These are phyloP conservation scores for Pseudocercospora vitis DNA, from an alignment of 2,329 filamentous ascomycete species.

Conservation along the genomic window DNA sequence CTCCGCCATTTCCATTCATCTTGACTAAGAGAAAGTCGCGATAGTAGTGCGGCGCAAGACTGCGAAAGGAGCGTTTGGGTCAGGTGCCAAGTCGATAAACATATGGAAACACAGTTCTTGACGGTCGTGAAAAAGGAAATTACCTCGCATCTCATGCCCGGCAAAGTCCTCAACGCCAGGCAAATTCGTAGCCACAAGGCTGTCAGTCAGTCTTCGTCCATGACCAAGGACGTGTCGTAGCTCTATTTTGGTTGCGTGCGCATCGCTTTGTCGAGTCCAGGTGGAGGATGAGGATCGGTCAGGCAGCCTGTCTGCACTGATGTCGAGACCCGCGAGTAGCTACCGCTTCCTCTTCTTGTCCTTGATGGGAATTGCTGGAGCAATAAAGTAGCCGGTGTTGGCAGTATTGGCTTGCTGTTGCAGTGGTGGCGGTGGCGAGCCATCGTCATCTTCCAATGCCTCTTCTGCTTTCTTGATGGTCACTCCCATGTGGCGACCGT, in stretches of 20 bases:
- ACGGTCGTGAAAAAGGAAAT: not conserved
- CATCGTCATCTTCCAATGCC: slow-evolving; percentile 20
- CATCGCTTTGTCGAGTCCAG: not conserved
- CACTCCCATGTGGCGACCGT: slow-evolving; percentile 70
- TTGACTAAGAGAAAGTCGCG: not conserved
- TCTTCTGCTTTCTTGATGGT: slow-evolving; percentile 58
- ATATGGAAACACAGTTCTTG: not conserved
- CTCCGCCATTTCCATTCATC: not conserved
- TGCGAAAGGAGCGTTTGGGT: slow-evolving; percentile 1
- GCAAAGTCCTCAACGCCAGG: not conserved
- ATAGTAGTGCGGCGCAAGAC: not conserved
- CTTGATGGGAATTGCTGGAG: slow-evolving; percentile 53
- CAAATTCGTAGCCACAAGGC: not conserved
- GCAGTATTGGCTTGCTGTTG: slow-evolving; percentile 36
- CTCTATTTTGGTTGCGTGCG: too few species aligned
- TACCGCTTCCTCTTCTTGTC: slow-evolving; percentile 58
- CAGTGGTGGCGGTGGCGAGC: slow-evolving; percentile 20
- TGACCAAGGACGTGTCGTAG: too few species aligned
- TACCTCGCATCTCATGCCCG: too few species aligned
- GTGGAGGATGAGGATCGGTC: not conserved
- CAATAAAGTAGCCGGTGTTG: slow-evolving; percentile 35
- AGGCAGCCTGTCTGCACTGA: slow-evolving; percentile 29
- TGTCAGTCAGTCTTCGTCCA: not conserved
- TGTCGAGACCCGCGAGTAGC: not conserved
- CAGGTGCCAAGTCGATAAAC: not conserved